phyloP scores from a whole-genome alignment of 1,284 basidiomycete species.

The Cutaneotrichosporon sp. region DNA sequence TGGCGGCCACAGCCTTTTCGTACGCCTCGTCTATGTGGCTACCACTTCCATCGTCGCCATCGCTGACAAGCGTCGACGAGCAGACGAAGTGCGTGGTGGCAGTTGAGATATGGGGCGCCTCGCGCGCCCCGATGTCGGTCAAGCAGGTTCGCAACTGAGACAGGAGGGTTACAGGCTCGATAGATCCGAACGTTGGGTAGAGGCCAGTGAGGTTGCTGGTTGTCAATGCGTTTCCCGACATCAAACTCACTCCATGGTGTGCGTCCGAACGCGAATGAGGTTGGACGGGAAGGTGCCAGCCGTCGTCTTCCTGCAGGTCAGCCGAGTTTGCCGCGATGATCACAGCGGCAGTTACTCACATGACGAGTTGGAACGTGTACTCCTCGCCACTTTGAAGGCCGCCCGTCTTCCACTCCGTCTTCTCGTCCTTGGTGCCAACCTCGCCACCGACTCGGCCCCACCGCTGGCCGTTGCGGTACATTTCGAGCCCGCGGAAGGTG shows the following conservation, averaged over 20 bases:
- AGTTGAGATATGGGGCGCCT: constrained; percentile 89
- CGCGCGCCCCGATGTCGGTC: constrained; percentile 77
- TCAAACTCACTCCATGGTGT: constrained; percentile 66
- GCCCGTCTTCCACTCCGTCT: constrained; percentile 67
- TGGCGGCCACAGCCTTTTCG: constrained; percentile 82
- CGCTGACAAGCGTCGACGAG: constrained; percentile 69
- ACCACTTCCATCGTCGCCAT: constrained; percentile 56
- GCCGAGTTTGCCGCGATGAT: neutral
- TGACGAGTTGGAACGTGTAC: constrained; percentile 86
- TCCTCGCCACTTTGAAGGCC: constrained; percentile 82
- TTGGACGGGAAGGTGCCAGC: constrained; percentile 86
- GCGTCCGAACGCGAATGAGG: constrained; percentile 74
- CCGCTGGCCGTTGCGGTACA: constrained; percentile 84
- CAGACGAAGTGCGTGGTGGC: constrained; percentile 97
- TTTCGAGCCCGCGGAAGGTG: constrained; percentile 79
- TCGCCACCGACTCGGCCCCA: constrained; percentile 60
- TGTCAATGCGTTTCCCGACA: neutral
- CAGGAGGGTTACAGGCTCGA: constrained; percentile 71
- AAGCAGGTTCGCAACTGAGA: constrained; percentile 76
- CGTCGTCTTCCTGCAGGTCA: constrained; percentile 61
- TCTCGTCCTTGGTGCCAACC: constrained; percentile 37
- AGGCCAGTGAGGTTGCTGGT: constrained; percentile 82
- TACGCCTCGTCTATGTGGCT: constrained; percentile 67
- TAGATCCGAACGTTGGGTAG: constrained; percentile 84
- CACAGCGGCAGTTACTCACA: constrained; percentile 56